Evolutionary conservation across 305 asterid genomes (phyloP).

Genomic region (Fraxinus sp.): DNA sequence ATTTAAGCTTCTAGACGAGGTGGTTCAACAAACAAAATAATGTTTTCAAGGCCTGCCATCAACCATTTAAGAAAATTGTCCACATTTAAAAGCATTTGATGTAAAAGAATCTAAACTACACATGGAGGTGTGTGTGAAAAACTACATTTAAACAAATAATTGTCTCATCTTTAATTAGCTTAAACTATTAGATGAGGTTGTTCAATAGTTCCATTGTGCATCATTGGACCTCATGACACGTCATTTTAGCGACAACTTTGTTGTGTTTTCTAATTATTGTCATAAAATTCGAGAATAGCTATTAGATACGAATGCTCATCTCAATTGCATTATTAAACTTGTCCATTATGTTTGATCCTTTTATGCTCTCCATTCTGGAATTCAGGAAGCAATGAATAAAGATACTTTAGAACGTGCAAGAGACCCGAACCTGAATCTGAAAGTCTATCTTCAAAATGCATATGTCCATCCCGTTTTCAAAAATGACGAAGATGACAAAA

Average conservation of each 20-base stretch:
- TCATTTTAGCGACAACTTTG: background rate
- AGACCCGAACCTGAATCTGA: conserved; percentile 64
- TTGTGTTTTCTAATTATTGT: background rate
- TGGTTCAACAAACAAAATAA: background rate
- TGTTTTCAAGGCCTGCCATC: background rate
- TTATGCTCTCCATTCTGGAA: conserved; percentile 1
- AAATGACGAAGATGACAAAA: conserved; percentile 50
- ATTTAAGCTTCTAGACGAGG: background rate
- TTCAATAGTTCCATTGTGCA: background rate
- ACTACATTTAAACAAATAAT: background rate
- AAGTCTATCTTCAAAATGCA: conserved; percentile 58
- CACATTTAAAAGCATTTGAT: background rate
- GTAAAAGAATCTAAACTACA: background rate
- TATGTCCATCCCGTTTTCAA: conserved; percentile 67
- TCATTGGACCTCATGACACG: background rate
- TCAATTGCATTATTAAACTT: background rate
- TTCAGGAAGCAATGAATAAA: conserved; percentile 69
- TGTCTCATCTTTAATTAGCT: background rate
- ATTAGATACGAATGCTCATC: background rate
- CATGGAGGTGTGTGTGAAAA: background rate
- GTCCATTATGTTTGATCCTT: background rate
- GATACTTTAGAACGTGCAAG: conserved; percentile 72
- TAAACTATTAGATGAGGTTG: background rate
- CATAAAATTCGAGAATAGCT: background rate
- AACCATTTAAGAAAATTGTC: background rate